A percentile compares a stretch with the other conserved stretches of the same genome.
Evolutionary conservation across 352 stramenopile genomes (phyloP).

Genomic region (Pythium phragmitis): DNA sequence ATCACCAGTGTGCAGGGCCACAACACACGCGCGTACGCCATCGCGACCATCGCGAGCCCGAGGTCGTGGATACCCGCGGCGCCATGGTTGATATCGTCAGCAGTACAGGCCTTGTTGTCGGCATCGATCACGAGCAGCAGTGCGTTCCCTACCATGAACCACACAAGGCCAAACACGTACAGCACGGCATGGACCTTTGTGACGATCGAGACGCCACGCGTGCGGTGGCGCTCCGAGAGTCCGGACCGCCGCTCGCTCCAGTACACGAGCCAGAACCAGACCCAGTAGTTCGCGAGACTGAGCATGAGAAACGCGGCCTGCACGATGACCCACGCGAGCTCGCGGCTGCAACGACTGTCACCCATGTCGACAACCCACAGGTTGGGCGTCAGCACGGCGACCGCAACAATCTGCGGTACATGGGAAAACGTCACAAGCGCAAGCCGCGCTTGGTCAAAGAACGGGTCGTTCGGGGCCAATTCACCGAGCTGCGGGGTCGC

Average conservation of each 20-base stretch:
- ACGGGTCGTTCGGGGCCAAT: slow-evolving; percentile 24
- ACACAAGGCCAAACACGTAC: slow-evolving; percentile 26
- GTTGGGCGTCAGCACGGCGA: slow-evolving; percentile 19
- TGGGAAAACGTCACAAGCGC: slow-evolving; percentile 18
- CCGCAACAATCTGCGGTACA: slow-evolving; percentile 24
- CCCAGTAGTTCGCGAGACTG: slow-evolving; percentile 25
- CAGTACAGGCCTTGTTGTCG: slow-evolving; percentile 15
- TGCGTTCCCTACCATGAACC: slow-evolving; percentile 29
- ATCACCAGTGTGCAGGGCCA: slow-evolving; percentile 28
- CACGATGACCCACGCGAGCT: slow-evolving; percentile 27
- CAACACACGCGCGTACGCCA: slow-evolving; percentile 28
- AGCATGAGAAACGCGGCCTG: slow-evolving; percentile 23
- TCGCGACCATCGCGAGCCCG: slow-evolving; percentile 12
- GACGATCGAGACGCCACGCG: slow-evolving; percentile 9
- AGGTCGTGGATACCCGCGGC: slow-evolving; percentile 19
- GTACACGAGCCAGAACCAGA: slow-evolving; percentile 30
- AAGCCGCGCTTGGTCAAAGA: slow-evolving; percentile 23
- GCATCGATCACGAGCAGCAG: slow-evolving; percentile 25
- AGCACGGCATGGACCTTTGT: slow-evolving; percentile 24
- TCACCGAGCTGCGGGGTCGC: slow-evolving; percentile 19
- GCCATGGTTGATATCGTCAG: slow-evolving; percentile 3
- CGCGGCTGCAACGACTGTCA: slow-evolving; percentile 19
- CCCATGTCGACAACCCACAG: slow-evolving; percentile 24
- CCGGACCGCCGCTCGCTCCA: slow-evolving; percentile 14
- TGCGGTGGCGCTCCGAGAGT: slow-evolving; percentile 12